Evolutionary conservation across 2,329 filamentous ascomycete species (phyloP).

Genomic region (Penicillium crustosum): DNA sequence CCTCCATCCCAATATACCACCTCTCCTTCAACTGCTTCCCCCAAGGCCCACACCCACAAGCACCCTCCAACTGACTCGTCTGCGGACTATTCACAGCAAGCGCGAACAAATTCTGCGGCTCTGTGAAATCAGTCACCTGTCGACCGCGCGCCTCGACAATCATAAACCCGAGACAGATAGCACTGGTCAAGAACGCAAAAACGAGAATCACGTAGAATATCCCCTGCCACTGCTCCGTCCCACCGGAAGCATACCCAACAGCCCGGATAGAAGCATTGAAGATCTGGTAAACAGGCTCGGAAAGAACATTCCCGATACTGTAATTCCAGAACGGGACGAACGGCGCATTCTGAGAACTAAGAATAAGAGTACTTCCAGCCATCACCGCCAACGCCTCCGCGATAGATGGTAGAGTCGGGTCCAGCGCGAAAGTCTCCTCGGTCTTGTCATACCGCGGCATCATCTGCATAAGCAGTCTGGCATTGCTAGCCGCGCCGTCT

Average conservation of each 20-base stretch:
- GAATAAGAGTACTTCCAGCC: slow-evolving; percentile 64
- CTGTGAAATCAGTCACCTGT: slow-evolving; percentile 74
- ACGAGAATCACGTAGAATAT: slow-evolving; percentile 67
- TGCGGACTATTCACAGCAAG: slow-evolving; percentile 67
- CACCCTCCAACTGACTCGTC: slow-evolving; percentile 52
- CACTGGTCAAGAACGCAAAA: slow-evolving; percentile 66
- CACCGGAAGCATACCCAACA: slow-evolving; percentile 70
- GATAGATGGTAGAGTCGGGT: slow-evolving; percentile 61
- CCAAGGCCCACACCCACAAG: slow-evolving; percentile 57
- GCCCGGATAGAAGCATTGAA: slow-evolving; percentile 66
- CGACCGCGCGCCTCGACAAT: slow-evolving; percentile 54
- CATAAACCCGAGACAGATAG: slow-evolving; percentile 65
- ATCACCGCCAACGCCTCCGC: slow-evolving; percentile 73
- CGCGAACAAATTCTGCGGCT: slow-evolving; percentile 72
- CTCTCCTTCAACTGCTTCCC: slow-evolving; percentile 50
- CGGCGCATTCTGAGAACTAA: slow-evolving; percentile 58
- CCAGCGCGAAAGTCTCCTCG: slow-evolving; percentile 40
- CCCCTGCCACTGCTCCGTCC: slow-evolving; percentile 59
- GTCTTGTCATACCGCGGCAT: slow-evolving; percentile 43
- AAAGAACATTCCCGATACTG: slow-evolving; percentile 38
- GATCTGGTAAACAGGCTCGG: slow-evolving; percentile 51
- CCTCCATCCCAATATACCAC: slow-evolving; percentile 49
- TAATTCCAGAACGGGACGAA: slow-evolving; percentile 61
- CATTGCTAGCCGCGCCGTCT: slow-evolving; percentile 59
- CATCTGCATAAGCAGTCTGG: slow-evolving; percentile 58